Evolutionary conservation across 1,284 basidiomycete species (phyloP), one percentile per base, ranked within the genome.

Genomic region (Malassezia caprae): DNA sequence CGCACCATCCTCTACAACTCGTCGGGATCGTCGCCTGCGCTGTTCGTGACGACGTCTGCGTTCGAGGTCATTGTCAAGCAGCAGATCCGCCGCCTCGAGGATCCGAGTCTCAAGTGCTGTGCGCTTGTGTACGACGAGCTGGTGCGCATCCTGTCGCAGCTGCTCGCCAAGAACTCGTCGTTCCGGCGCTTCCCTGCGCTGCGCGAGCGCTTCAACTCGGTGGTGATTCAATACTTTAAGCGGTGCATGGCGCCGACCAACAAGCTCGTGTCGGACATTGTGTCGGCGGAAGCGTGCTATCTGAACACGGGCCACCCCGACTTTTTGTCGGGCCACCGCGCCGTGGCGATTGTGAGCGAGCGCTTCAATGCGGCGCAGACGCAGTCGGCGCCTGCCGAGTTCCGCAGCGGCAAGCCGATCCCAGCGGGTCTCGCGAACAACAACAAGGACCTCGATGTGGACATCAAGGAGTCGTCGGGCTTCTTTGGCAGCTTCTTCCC

Each of bases 221-320:
- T 90, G 27, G 91, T 96, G 27, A 88, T 96, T 68, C 87, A 85
- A 76, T 98, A 94, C 78, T 94, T 94, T 83, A 94, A 94, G 80
- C 82, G 80, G 54, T 79, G 88, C 37, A 94, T 98, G 91, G 77
- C 77, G 4, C 93, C 93, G 4, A 98, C 93, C 35, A 90, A 85
- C 62, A 96, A 96, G 77, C 82, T 98, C 41, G 93, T 96, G 8
- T 76, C 82, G 13, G 93, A 98, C 72, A 82, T 98, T 78, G 90
- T 96, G 44, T 77, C 86, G 82, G 48, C 65, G 4, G 65, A 67
- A 48, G 53, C 65, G 11, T 65, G 63, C 56, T 67, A 67, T 75
- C 85, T 98, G 69, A 96, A 96, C 79, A 96, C 91, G n/a, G 96
- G 90, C 2, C 93, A 96, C 75, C 93, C 93, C 2, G 93, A 98